Base-by-base conservation (phyloP, 257 asterid species). In the Rehmannia glutinosa region DNA sequence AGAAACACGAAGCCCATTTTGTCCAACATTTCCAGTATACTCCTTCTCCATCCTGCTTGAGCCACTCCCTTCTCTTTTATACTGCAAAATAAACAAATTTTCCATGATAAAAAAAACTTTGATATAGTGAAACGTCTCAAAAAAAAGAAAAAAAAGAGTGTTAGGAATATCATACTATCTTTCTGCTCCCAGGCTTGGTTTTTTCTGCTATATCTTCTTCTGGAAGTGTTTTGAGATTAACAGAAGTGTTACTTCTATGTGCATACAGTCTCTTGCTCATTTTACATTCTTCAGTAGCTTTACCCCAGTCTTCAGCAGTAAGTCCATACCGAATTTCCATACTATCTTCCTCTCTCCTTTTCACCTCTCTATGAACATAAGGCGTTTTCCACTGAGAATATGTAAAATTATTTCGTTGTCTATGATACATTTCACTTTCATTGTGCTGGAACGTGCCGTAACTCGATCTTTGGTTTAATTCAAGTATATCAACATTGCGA, bases 301-400 rank as follows among this genome's bases (percentile, higher is more conserved):
- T 70, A 56, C 72, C 70, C 89, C 89, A 78, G 42, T 43, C 89
- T 54, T 71, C 51, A 27, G 76, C 73, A 15, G 78, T 71, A 61
- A 62, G 65, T 7, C 80, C 72, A 13, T 17, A 19, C 68, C 45
- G 35, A 62, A 28, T 59, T 55, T 64, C 72, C 27, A 45, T 36
- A 42, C 28, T 30, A 8, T 32, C 66, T 27, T 38, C 72, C 57
- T 53, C 76, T 36, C 25, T 64, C 12, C 43, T 64, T 54, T 56
- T 73, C 53, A 38, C 73, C 64, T 38, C 62, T 72, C 56, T 38
- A 47, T 56, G 61, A 21, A 13, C 41, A 68, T 39, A 33, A 35
- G 77, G 71, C 56, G 21, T 17, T 21, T 12, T 33, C 53, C 21
- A 42, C 24, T 42, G 58, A 11, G 32, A 23, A 69, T 30, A 58